Base-by-base conservation (phyloP, 768 basidiomycete genomes). In the Tricholoma hemisulphureum region DNA sequence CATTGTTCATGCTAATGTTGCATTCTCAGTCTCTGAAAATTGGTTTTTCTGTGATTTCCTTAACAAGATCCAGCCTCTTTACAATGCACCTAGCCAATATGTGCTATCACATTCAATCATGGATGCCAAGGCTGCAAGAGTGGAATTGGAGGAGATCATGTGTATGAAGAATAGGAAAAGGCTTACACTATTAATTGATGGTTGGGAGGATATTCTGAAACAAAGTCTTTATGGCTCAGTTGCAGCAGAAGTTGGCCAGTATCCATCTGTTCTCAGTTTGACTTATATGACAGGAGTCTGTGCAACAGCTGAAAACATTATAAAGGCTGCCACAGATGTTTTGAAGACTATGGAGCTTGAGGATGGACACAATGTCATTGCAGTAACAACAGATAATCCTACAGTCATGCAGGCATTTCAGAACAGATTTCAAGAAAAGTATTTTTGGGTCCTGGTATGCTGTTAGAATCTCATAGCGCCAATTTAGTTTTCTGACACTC, bases 311-410 rank as follows among this genome's bases (percentile, higher is more conserved):
- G 62, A 63, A 2, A 55, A 61, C 7, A 34, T 65, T 4, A 16
- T 68, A 4, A 2, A 31, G 61, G 63, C 41, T 69, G 16, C 4
- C 58, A 18, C 60, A 39, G 11, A 70, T 69, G 66, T 65, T 56
- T 52, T 2, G 60, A 68, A 51, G 60, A 29, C 35, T 11, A 64
- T 61, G 35, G 18, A 18, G 11, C 16, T 45, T 3, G 43, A 16
- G 18, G 43, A 45, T 45, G 43, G 43, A 8, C 43, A 16, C 3
- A 45, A 45, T 10, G 35, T 73, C 31, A 63, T 73, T 56, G 65
- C 67, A 0, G 13, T 63, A 0, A 67, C 63, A 11, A 74, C 71
- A 0, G 71, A 74, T 53, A 73, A 73, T 62, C 71, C 71, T 18
- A 66, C 64, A 1, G 63, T 66, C 0, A 74, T 74, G 73, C 61